Base-by-base conservation (phyloP, 106 monocot species). In the Xerophyta viscosa region DNA sequence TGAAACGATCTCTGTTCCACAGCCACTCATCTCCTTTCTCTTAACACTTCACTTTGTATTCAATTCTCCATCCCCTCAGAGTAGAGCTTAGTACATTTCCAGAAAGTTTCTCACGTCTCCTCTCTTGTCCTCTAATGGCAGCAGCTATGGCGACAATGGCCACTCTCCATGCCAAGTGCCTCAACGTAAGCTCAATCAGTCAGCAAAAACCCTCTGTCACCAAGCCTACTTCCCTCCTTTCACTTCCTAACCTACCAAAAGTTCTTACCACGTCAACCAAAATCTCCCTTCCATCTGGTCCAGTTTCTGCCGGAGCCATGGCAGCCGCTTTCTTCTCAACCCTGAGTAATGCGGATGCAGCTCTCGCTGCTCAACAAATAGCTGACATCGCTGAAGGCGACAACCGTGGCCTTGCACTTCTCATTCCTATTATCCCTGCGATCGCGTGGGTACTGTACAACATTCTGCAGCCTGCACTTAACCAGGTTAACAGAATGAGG, bases 341-440 rank as follows among this genome's bases (percentile, higher is more conserved):
- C 37, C 52, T 94, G 12, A 66, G 69, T 66, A 23, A 29, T 60
- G 21, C 84, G 46, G 80, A 93, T 42, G 43, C 87, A 1, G 87
- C 93, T 52, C 56, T 93, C 27, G 87, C 87, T 0, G 87, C 74
- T 8, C 87, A 87, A 57, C 80, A 77, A 62, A 57, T 93, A 18
- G 88, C 93, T 0, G 88, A 84, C 69, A 47, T 88, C 6, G 93
- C 93, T 1, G 87, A 80, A 20, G 83, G 80, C 1, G 92, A 92
- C 53, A 92, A 83, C 79, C 75, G 92, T 0, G 86, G 82, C 12
- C 61, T 92, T 3, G 92, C 92, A 2, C 79, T 86, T 8, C 79
- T 92, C 9, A 58, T 86, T 0, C 92, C 86, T 20, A n/a, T 80
- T 2, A 36, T 76, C 24, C 76, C 86, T 11, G 86, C 86, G 14